Percentiles rank a stretch among this genome's conserved stretches.
Conservation (phyloP, 805 yeast species). For the Vanderwaltozyma verrucispora region DNA sequence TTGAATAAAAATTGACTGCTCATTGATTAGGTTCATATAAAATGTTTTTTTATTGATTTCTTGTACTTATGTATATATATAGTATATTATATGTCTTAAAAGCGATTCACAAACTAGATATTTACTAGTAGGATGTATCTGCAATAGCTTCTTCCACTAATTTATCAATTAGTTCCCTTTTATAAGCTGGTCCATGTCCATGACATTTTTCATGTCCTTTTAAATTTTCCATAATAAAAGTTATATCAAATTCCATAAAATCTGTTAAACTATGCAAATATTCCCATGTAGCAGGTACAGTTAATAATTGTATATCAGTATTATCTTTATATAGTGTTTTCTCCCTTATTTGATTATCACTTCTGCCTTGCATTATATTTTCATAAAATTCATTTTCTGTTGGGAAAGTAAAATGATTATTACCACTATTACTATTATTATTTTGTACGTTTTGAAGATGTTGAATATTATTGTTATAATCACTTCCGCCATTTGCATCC, state of each 20-base stretch:
- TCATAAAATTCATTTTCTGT: conserved; percentile 18
- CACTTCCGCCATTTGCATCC: too few species aligned
- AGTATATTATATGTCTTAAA: too few species aligned
- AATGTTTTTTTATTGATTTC: too few species aligned
- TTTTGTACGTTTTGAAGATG: too few species aligned
- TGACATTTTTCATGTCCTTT: conserved; percentile 68
- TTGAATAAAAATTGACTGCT: too few species aligned
- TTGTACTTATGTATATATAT: too few species aligned
- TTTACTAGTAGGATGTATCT: too few species aligned
- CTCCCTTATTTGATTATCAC: neutral
- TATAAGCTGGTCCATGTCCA: conserved; percentile 47
- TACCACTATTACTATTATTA: too few species aligned
- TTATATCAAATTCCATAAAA: conserved; percentile 35
- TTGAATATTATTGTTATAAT: too few species aligned
- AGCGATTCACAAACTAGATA: too few species aligned
- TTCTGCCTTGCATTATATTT: conserved; percentile 7
- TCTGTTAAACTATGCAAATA: conserved; percentile 46
- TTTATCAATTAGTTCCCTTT: conserved; percentile 15
- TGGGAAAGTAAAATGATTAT: conserved; percentile 19
- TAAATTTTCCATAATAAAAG: conserved; percentile 46
- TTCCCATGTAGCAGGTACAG: conserved; percentile 79
- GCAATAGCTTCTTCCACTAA: conserved; percentile 3
- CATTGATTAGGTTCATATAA: too few species aligned
- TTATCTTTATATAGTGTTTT: conserved; percentile 8
- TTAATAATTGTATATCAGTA: conserved; percentile 42